Evolutionary conservation across 2,329 filamentous ascomycete species (phyloP).

Genomic region (Colletotrichum spinosum): DNA sequence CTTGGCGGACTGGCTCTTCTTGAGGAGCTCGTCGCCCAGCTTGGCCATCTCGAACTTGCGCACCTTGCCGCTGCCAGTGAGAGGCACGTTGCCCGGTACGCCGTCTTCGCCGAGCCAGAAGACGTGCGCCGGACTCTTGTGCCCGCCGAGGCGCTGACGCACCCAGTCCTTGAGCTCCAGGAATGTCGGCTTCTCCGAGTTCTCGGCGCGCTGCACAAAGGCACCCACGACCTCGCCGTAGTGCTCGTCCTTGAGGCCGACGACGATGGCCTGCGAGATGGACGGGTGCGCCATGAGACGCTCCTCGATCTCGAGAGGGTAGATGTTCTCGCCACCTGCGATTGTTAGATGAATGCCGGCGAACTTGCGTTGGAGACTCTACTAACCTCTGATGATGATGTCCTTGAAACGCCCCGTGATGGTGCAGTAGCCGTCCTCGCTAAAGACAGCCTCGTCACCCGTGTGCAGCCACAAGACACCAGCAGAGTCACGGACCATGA

Average conservation of each 20-base stretch:
- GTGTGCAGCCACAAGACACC: conserved; percentile 73
- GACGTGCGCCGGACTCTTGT: conserved; percentile 79
- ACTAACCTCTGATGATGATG: conserved; percentile 77
- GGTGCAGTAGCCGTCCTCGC: conserved; percentile 75
- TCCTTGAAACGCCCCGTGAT: conserved; percentile 85
- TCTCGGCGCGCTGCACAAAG: conserved; percentile 63
- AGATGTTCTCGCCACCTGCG: conserved; percentile 77
- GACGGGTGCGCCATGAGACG: conserved; percentile 73
- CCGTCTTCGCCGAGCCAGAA: conserved; percentile 78
- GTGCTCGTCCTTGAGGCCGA: conserved; percentile 75
- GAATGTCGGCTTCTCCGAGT: conserved; percentile 54
- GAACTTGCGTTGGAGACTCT: background rate
- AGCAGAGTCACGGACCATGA: conserved; percentile 64
- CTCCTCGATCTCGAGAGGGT: conserved; percentile 82
- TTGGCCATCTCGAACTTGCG: conserved; percentile 74
- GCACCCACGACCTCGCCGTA: conserved; percentile 80
- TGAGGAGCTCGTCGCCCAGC: conserved; percentile 65
- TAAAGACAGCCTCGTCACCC: conserved; percentile 76
- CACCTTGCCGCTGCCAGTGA: conserved; percentile 80
- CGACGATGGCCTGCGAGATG: conserved; percentile 74
- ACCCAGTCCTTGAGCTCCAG: conserved; percentile 73
- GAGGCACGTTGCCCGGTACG: conserved; percentile 66
- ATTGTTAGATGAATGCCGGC: conserved; percentile 36
- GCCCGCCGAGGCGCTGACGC: conserved; percentile 68
- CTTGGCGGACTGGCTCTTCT: conserved; percentile 57